Evolutionary conservation across 257 asterid genomes (phyloP).

Genomic region (Plantago ovata): DNA sequence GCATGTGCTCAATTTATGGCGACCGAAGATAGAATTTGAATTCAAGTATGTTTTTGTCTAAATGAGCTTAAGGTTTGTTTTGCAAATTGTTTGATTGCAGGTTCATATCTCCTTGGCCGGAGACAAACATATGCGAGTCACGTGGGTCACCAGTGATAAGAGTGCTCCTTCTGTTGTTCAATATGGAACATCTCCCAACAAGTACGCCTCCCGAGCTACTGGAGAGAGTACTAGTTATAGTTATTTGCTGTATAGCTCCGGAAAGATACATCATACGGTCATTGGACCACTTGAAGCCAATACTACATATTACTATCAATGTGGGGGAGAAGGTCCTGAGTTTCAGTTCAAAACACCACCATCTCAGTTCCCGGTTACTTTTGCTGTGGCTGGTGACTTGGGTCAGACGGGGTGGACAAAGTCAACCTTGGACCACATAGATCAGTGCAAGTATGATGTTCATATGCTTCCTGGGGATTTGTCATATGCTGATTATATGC

Average conservation of each 20-base stretch:
- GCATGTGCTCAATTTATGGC: neutral
- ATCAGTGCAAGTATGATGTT: conserved; percentile 58
- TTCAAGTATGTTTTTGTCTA: neutral
- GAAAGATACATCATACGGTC: conserved; percentile 74
- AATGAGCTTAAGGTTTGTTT: neutral
- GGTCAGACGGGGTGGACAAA: conserved; percentile 97
- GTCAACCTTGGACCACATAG: conserved; percentile 75
- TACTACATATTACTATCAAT: conserved; percentile 65
- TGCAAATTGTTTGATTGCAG: conserved; percentile 30
- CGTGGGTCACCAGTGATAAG: conserved; percentile 63
- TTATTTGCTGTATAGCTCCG: conserved; percentile 65
- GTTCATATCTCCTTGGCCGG: conserved; percentile 97
- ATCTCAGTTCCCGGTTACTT: conserved; percentile 70
- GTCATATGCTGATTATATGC: conserved; percentile 85
- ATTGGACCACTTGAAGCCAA: conserved; percentile 70
- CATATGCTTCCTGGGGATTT: conserved; percentile 94
- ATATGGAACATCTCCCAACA: conserved; percentile 64
- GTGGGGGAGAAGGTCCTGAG: conserved; percentile 81
- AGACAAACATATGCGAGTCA: conserved; percentile 55
- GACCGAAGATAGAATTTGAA: too few relatives aligned
- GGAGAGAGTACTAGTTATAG: conserved; percentile 68
- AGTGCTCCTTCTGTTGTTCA: conserved; percentile 62
- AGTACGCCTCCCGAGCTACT: conserved; percentile 41
- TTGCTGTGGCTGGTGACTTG: conserved; percentile 92
- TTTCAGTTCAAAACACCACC: conserved; percentile 88